Conservation (phyloP, 78 protist species). For the Parvularia atlantis region DNA sequence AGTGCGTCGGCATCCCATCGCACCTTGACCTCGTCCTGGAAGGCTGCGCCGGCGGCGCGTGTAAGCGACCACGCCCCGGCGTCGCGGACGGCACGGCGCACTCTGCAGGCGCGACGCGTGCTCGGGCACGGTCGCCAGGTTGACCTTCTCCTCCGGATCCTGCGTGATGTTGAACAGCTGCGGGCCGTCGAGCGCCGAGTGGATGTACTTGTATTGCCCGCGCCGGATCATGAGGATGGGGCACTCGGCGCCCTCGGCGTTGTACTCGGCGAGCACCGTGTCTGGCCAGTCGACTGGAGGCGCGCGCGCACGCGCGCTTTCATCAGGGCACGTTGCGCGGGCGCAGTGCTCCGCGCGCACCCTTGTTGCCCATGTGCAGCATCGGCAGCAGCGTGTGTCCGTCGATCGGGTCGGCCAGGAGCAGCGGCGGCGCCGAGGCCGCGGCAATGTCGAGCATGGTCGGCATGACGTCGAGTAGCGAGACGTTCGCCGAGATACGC, state of each 20-base stretch:
- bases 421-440: too few relatives aligned
- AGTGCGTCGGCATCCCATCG: too few relatives aligned
- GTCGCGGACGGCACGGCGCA: too few relatives aligned
- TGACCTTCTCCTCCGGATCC: not conserved
- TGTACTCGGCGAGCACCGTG: not conserved
- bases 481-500: not conserved
- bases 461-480: constrained; percentile 2
- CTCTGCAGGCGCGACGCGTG: too few relatives aligned
- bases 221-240: not conserved
- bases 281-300: not conserved
- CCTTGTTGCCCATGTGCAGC: not conserved
- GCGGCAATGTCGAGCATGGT: not conserved
- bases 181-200: not conserved
- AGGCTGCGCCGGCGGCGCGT: too few relatives aligned
- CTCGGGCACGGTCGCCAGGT: not conserved
- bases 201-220: not conserved
- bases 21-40: too few relatives aligned
- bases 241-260: not conserved
- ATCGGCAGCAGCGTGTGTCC: not conserved
- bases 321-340: not conserved
- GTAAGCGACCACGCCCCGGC: too few relatives aligned
- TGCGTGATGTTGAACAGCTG: not conserved
- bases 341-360: not conserved
- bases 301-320: not conserved
- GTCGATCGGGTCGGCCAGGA: too few relatives aligned